These are phyloP conservation scores for Actinomortierella ambigua DNA, from an alignment of 371 early-diverging fungal genomes.

Conservation along the genomic window DNA sequence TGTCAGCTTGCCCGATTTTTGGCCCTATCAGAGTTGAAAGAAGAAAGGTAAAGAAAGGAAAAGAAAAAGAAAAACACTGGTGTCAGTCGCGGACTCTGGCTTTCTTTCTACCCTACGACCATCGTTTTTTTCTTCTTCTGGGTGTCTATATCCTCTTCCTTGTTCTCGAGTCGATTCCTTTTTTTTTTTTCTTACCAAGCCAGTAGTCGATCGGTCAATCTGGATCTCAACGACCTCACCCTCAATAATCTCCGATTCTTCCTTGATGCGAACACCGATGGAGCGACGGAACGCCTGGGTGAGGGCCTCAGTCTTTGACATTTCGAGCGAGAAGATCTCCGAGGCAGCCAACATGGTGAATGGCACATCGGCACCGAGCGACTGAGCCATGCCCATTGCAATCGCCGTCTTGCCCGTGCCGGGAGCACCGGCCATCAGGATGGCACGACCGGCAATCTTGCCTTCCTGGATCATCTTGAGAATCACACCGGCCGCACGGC, in stretches of 20 bases:
- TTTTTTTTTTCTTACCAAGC: conserved; percentile 62
- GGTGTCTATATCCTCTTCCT: no score
- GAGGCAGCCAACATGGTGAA: conserved; percentile 96
- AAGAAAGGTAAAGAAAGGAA: not conserved
- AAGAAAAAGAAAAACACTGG: not conserved
- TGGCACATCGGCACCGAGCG: conserved; percentile 93
- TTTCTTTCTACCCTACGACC: no score
- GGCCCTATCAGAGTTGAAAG: conserved; percentile 53
- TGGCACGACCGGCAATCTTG: conserved; percentile 96
- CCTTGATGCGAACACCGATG: conserved; percentile 97
- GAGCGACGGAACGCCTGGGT: conserved; percentile 98
- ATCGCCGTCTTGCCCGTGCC: conserved; percentile 98
- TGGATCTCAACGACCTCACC: conserved; percentile 99
- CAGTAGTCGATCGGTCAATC: conserved; percentile 92
- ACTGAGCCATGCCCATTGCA: conserved; percentile 95
- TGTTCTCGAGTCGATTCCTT: no score
- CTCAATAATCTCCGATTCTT: conserved; percentile 97
- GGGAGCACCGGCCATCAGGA: conserved; percentile 97
- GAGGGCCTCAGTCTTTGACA: conserved; percentile 98
- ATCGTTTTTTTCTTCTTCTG: not conserved
- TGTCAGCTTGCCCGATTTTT: conserved; percentile 95
- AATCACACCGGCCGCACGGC: conserved; percentile 96
- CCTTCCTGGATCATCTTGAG: conserved; percentile 94
- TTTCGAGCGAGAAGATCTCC: conserved; percentile 97
- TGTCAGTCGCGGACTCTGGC: no score